Evolutionary conservation across 768 basidiomycete genomes (phyloP).

Genomic region (Russula emetica): DNA sequence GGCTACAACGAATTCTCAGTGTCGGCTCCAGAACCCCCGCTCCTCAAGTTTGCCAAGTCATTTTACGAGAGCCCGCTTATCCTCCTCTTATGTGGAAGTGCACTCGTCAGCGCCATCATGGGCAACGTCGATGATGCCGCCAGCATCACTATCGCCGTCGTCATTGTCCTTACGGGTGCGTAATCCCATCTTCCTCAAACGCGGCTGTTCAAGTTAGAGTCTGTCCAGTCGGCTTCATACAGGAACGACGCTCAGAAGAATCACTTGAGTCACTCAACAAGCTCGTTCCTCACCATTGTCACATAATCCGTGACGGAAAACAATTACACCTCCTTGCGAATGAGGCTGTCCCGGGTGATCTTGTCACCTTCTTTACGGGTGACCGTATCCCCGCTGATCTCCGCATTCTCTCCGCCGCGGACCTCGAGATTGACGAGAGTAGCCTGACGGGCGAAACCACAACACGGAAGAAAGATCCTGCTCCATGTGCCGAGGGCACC

Average conservation of each 20-base stretch:
- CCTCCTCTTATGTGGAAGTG: constrained; percentile 84
- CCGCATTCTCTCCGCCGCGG: constrained; percentile 72
- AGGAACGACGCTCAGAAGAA: constrained; percentile 92
- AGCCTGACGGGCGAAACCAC: constrained; percentile 90
- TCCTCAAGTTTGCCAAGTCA: constrained; percentile 88
- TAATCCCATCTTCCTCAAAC: neutral
- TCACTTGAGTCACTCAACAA: constrained; percentile 93
- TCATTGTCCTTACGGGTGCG: constrained; percentile 90
- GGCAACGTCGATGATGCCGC: constrained; percentile 95
- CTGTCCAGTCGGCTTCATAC: constrained; percentile 78
- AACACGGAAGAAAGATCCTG: constrained; percentile 62
- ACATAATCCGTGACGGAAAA: constrained; percentile 74
- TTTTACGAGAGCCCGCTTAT: constrained; percentile 95
- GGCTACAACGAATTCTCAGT: constrained; percentile 97
- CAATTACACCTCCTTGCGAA: constrained; percentile 85
- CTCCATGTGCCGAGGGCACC: constrained; percentile 47
- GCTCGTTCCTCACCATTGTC: constrained; percentile 95
- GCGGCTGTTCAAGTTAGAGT: neutral
- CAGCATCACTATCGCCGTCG: constrained; percentile 86
- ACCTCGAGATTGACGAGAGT: constrained; percentile 95
- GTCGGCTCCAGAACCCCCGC: constrained; percentile 68
- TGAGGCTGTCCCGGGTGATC: constrained; percentile 93
- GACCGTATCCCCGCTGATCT: constrained; percentile 94
- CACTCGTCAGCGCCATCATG: constrained; percentile 82
- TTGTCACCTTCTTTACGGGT: constrained; percentile 84